These are phyloP conservation scores for Talaromyces sp. DNA, from an alignment of 2,329 filamentous ascomycete genomes.

Conservation along the genomic window DNA sequence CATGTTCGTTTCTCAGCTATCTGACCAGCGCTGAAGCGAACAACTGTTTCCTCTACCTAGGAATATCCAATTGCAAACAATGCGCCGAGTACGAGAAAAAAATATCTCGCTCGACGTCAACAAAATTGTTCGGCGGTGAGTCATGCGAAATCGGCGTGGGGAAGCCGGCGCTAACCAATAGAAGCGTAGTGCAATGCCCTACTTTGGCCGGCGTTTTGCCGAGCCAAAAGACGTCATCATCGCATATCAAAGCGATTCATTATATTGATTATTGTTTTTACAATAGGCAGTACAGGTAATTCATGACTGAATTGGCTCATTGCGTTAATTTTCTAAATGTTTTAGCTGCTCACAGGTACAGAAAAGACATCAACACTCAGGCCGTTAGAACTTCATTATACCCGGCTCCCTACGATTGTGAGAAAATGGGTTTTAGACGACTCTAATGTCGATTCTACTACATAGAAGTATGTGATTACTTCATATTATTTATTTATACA, in stretches of 20 bases:
- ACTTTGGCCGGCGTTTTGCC: neutral
- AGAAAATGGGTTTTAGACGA: too few relatives aligned
- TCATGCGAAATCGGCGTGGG: constrained; percentile 13
- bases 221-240: neutral
- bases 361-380: too few relatives aligned
- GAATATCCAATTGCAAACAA: neutral
- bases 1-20: neutral
- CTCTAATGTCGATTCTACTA: neutral
- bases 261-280: too few relatives aligned
- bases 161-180: neutral
- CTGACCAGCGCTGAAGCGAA: neutral
- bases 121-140: constrained; percentile 8
- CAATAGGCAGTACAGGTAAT: too few relatives aligned
- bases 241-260: neutral
- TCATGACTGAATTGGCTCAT: too few relatives aligned
- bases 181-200: neutral
- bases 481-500: too few relatives aligned
- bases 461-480: neutral
- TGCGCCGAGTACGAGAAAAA: neutral
- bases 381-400: too few relatives aligned
- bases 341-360: too few relatives aligned
- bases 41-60: neutral
- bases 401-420: too few relatives aligned
- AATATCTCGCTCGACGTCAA: neutral
- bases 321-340: too few relatives aligned